These are phyloP conservation scores for Pochonia chlamydosporia DNA, from an alignment of 2,329 filamentous ascomycete species.

Conservation along the genomic window DNA sequence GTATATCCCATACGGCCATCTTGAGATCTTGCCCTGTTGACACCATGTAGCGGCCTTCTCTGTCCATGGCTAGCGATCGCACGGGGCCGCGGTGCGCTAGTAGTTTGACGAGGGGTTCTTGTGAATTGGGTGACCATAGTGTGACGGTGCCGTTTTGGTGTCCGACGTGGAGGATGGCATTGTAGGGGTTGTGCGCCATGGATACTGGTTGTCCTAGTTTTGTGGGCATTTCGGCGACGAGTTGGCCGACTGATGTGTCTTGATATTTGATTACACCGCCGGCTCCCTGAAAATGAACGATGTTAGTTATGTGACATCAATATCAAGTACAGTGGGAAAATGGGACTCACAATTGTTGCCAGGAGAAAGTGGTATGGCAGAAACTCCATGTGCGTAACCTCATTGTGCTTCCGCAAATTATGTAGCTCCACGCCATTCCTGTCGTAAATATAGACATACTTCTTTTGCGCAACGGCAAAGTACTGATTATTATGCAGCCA, in stretches of 20 bases:
- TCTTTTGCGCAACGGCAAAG: constrained; percentile 95
- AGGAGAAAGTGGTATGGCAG: constrained; percentile 94
- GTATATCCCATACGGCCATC: constrained; percentile 94
- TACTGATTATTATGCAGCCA: constrained; percentile 94
- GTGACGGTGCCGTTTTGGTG: constrained; percentile 95
- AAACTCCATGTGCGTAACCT: constrained; percentile 92
- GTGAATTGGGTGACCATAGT: constrained; percentile 90
- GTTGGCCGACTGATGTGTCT: constrained; percentile 87
- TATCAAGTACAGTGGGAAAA: not conserved
- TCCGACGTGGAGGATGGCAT: constrained; percentile 85
- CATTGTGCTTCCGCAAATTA: constrained; percentile 81
- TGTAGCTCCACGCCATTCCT: constrained; percentile 86
- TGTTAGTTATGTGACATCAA: not conserved
- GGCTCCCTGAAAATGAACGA: constrained; percentile 50
- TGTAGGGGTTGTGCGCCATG: constrained; percentile 83
- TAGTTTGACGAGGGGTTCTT: constrained; percentile 82
- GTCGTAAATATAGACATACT: constrained; percentile 96
- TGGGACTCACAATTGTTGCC: constrained; percentile 65
- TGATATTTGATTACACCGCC: constrained; percentile 88
- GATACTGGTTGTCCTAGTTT: constrained; percentile 78
- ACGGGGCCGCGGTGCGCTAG: constrained; percentile 87
- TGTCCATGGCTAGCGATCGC: constrained; percentile 75
- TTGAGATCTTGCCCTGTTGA: constrained; percentile 83
- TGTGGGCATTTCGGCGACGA: constrained; percentile 81
- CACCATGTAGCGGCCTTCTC: constrained; percentile 93